Percentiles rank a stretch among this genome's conserved stretches.
phyloP scores from a whole-genome alignment of 139 green algal genomes.

The Chlorella ohadii region DNA sequence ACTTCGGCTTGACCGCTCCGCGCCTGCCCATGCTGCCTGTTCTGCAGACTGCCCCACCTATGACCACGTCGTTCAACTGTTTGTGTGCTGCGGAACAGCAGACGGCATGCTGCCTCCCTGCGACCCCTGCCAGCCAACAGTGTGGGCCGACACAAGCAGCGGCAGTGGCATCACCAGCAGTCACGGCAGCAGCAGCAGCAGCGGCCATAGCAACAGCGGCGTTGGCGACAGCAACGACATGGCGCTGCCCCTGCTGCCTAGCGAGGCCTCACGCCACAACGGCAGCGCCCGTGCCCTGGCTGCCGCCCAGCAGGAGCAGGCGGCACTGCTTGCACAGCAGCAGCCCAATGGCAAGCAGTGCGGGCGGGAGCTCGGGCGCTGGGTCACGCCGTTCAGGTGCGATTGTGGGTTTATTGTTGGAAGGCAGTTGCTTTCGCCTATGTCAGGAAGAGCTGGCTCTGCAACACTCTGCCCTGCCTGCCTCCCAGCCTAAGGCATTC shows the following conservation, averaged over 20 bases:
- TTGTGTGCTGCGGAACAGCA: slow-evolving; percentile 49
- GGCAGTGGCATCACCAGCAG: background rate
- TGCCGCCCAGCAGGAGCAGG: no score
- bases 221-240: background rate
- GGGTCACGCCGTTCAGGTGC: slow-evolving; percentile 66
- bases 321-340: no score
- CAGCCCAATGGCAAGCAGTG: slow-evolving; percentile 18
- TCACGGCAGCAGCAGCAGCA: no score
- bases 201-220: background rate
- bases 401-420: no score
- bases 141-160: slow-evolving; percentile 26
- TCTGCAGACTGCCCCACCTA: slow-evolving; percentile 57
- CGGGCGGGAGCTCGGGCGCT: slow-evolving; percentile 62
- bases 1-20: no score
- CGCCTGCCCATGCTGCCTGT: no score
- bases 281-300: no score
- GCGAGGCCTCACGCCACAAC: no score
- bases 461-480: no score
- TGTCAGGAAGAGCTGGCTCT: no score
- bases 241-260: background rate
- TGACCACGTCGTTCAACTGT: slow-evolving; percentile 68
- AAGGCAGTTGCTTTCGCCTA: no score
- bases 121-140: slow-evolving; percentile 41
- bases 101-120: slow-evolving; percentile 1
- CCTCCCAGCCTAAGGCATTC: no score